Evolutionary conservation across 805 yeast genomes (phyloP).

Genomic region (Metschnikowia reukaufii): DNA sequence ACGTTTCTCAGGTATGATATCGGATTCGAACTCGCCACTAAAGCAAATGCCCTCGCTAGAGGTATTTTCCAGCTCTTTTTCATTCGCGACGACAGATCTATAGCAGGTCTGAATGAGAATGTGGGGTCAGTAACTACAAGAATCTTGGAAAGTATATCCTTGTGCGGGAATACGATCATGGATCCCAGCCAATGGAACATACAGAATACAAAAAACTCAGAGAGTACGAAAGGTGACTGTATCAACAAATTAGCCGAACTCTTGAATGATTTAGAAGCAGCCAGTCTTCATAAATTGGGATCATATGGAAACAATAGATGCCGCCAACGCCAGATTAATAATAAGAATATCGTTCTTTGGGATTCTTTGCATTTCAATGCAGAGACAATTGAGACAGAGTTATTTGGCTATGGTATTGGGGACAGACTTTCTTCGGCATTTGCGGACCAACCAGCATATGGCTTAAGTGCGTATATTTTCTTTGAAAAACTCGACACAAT

Average conservation of each 20-base stretch:
- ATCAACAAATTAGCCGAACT: conserved; percentile 12
- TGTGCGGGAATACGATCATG: conserved; percentile 38
- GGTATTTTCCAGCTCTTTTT: conserved; percentile 62
- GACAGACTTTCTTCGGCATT: conserved; percentile 24
- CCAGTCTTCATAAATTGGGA: conserved; percentile 33
- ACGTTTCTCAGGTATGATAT: conserved; percentile 30
- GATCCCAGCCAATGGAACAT: conserved; percentile 25
- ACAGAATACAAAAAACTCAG: conserved; percentile 6
- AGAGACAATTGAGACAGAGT: conserved; percentile 59
- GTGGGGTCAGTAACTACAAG: conserved; percentile 28
- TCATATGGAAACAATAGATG: conserved; percentile 60
- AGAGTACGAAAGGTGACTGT: conserved; percentile 11
- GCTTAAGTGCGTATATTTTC: conserved; percentile 70
- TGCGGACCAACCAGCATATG: conserved; percentile 50
- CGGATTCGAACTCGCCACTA: conserved; percentile 21
- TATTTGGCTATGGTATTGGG: conserved; percentile 39
- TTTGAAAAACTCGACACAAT: conserved; percentile 65
- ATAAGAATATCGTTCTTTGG: conserved; percentile 58
- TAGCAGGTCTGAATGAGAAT: conserved; percentile 49
- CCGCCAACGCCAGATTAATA: conserved; percentile 74
- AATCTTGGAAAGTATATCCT: conserved; percentile 42
- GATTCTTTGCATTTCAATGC: conserved; percentile 79
- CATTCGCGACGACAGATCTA: conserved; percentile 59
- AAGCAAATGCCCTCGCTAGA: conserved; percentile 52
- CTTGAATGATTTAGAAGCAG: conserved; percentile 45